Evolutionary conservation across 768 basidiomycete species (phyloP).

Genomic region (Ramaria sp.): DNA sequence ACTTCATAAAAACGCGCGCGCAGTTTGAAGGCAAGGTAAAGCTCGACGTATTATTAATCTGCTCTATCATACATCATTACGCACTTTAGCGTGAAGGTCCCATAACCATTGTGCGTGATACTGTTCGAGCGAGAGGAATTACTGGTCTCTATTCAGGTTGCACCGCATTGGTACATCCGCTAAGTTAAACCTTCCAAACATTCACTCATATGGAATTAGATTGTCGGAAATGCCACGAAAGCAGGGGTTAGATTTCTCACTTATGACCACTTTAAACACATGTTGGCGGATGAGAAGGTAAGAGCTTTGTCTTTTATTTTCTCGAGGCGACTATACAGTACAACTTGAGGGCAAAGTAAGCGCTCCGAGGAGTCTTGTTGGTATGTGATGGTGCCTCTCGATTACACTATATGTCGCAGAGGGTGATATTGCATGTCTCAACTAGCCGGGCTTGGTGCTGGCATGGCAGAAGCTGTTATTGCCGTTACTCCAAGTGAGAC

Average conservation of each 20-base stretch:
- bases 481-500: slow-evolving; percentile 98
- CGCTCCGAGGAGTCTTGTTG: slow-evolving; percentile 74
- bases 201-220: neutral
- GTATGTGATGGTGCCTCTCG: slow-evolving; percentile 27
- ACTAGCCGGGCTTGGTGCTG: slow-evolving; percentile 72
- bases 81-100: slow-evolving; percentile 50
- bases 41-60: slow-evolving; percentile 4
- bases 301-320: slow-evolving; percentile 13
- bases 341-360: slow-evolving; percentile 76
- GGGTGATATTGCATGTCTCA: neutral
- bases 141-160: slow-evolving; percentile 89
- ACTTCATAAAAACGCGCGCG: slow-evolving; percentile 88
- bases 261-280: slow-evolving; percentile 85
- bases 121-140: slow-evolving; percentile 65
- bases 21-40: slow-evolving; percentile 78
- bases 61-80: neutral
- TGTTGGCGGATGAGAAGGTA: slow-evolving; percentile 78
- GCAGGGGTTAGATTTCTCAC: slow-evolving; percentile 93
- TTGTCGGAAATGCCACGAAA: slow-evolving; percentile 86
- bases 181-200: neutral
- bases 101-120: slow-evolving; percentile 62
- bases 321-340: neutral
- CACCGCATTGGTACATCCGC: slow-evolving; percentile 45
- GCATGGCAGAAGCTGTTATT: slow-evolving; percentile 84
- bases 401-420: neutral